Evolutionary conservation across 352 stramenopile genomes (phyloP).

Genomic region (Pythium biforme): DNA sequence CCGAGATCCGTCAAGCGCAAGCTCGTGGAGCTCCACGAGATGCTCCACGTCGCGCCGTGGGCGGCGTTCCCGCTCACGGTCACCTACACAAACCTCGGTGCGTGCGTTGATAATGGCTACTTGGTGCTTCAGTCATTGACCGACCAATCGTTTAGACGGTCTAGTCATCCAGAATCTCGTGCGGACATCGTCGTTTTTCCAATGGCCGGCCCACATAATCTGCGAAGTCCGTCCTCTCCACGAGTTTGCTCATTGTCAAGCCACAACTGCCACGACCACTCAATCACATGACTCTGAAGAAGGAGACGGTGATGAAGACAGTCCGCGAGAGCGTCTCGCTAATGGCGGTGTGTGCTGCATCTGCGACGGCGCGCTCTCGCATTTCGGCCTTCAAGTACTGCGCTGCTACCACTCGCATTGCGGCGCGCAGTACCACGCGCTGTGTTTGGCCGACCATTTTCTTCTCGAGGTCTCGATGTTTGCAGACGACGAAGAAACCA

Average conservation of each 20-base stretch:
- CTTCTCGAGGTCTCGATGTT: conserved; percentile 24
- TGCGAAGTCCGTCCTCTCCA: conserved; percentile 39
- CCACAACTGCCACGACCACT: conserved; percentile 1
- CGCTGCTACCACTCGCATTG: conserved; percentile 49
- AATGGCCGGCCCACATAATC: conserved; percentile 31
- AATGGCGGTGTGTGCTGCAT: conserved; percentile 40
- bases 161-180: conserved; percentile 37
- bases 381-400: conserved; percentile 16
- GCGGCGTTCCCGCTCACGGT: conserved; percentile 41
- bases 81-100: conserved; percentile 48
- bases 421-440: conserved; percentile 39
- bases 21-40: conserved; percentile 62
- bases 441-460: conserved; percentile 61
- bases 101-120: neutral
- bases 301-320: neutral
- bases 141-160: neutral
- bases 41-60: conserved; percentile 61
- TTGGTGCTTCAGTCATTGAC: neutral
- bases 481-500: neutral
- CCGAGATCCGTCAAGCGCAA: conserved; percentile 69
- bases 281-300: neutral
- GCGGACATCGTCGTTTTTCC: conserved; percentile 35
- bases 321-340: neutral
- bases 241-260: conserved; percentile 22
- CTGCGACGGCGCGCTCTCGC: conserved; percentile 35